phyloP scores from a whole-genome alignment of 2,329 filamentous ascomycete genomes.

The Tolypocladium sp. region DNA sequence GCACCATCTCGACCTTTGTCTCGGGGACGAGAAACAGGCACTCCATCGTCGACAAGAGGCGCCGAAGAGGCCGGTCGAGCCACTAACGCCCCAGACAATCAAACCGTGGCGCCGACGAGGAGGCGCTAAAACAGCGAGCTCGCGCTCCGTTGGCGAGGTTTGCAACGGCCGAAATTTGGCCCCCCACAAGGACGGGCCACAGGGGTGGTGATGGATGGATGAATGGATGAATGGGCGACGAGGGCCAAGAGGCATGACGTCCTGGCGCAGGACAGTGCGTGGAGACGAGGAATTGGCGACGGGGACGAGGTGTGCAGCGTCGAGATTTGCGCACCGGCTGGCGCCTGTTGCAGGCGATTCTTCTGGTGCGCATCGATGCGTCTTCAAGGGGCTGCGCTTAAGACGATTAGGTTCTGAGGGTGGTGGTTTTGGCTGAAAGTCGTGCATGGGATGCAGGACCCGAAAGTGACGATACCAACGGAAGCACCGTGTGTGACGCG shows the following conservation, averaged over 20 bases:
- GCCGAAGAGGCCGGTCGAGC: neutral
- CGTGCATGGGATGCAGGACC: neutral
- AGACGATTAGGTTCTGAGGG: neutral
- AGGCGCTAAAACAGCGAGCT: neutral
- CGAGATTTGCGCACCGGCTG: neutral
- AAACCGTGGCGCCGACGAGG: conserved; percentile 1
- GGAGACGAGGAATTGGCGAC: neutral
- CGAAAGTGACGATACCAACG: neutral
- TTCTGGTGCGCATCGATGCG: neutral
- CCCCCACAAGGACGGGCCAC: conserved; percentile 1
- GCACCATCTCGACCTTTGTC: too few relatives aligned
- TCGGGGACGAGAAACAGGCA: too few relatives aligned
- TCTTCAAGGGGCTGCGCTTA: neutral
- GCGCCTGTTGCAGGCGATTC: neutral
- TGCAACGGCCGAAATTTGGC: conserved; percentile 7
- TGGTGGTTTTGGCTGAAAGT: neutral
- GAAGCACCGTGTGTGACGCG: neutral
- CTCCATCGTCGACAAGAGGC: neutral
- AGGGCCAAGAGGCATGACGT: conserved; percentile 5
- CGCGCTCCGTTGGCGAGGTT: neutral
- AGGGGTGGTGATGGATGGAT: conserved; percentile 2
- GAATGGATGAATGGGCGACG: neutral
- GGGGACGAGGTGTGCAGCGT: neutral
- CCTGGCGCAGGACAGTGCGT: conserved; percentile 2
- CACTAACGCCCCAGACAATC: neutral